Evolutionary conservation across 805 yeast species (phyloP).

Genomic region (Tetrapisispora nanseiensis): DNA sequence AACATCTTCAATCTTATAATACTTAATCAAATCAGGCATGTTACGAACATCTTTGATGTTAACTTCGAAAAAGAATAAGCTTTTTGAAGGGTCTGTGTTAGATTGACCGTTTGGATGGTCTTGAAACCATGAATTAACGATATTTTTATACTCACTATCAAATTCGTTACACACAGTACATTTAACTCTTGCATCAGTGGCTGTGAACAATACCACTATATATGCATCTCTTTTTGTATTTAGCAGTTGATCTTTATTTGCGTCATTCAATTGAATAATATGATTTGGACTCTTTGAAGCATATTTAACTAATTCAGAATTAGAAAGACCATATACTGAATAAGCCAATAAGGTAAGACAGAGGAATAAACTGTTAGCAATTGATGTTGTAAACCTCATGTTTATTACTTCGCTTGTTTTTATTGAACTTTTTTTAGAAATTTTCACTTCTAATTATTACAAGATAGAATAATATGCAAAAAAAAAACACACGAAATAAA

Average conservation of each 20-base stretch:
- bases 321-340: slow-evolving; percentile 2
- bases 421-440: too few species aligned
- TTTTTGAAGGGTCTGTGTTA: slow-evolving; percentile 9
- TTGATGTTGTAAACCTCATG: not conserved
- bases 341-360: not conserved
- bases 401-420: too few species aligned
- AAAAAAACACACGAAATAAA: too few species aligned
- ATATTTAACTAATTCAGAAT: slow-evolving; percentile 18
- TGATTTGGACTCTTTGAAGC: slow-evolving; percentile 27
- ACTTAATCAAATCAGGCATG: slow-evolving; percentile 36
- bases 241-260: slow-evolving; percentile 46
- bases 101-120: slow-evolving; percentile 45
- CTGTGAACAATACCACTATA: slow-evolving; percentile 62
- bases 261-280: slow-evolving; percentile 45
- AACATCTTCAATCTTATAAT: slow-evolving; percentile 51
- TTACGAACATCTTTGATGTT: slow-evolving; percentile 54
- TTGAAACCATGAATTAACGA: slow-evolving; percentile 55
- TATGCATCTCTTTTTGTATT: slow-evolving; percentile 59
- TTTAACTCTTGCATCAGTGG: slow-evolving; percentile 61
- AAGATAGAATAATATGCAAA: too few species aligned
- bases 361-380: not conserved
- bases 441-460: too few species aligned
- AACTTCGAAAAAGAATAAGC: slow-evolving; percentile 59
- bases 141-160: slow-evolving; percentile 49
- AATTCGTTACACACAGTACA: slow-evolving; percentile 67